Base-by-base conservation (phyloP, 805 yeast genomes). In the Candida vaughaniae region DNA sequence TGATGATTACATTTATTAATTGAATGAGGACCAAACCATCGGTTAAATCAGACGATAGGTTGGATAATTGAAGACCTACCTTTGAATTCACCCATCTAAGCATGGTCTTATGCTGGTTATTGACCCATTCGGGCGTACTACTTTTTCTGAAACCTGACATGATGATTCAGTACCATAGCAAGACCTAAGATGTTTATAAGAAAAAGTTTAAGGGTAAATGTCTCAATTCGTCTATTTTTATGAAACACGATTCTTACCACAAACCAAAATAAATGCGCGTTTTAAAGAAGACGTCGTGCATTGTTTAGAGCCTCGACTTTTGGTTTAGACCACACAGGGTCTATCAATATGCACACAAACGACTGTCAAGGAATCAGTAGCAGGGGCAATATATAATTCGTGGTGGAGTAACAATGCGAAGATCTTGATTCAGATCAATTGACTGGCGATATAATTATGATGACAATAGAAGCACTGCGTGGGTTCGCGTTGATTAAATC, bases 11-110 rank as follows among this genome's bases (percentile, higher is more conserved):
- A 42, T 66, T 64, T 33, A 71, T 47, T 18, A 75, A 48, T 22
- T 58, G 48, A 25, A 60, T 60, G 27, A 74, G 55, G 1, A 56
- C 52, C 10, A 71, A 45, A 1, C 78, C 79, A 41, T 65, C 64
- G 20, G 58, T 47, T 22, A 75, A 48, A 38, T 70, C 77, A 3
- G 35, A 31, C 3, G 61, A 33, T 4, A 66, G 45, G 30, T 54
- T 49, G 4, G 45, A 22, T 6, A 49, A 36, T 10, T 41, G 40
- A 1, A 52, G 40, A 16, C 47, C 48, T 15, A 71, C 43, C 44
- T 71, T 71, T 22, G 64, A 45, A 42, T 70, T 70, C 28, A 75
- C 53, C 80, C 80, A 76, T 39, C 76, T 55, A 14, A 67, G 45
- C 62, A 75, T 69, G n/a, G 77, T 68, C 45, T 64, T 66, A 31